Percentiles rank a stretch among this genome's conserved stretches.
These are phyloP conservation scores for Clohesyomyces aquaticus DNA, from an alignment of 495 filamentous ascomycete genomes.

Conservation along the genomic window DNA sequence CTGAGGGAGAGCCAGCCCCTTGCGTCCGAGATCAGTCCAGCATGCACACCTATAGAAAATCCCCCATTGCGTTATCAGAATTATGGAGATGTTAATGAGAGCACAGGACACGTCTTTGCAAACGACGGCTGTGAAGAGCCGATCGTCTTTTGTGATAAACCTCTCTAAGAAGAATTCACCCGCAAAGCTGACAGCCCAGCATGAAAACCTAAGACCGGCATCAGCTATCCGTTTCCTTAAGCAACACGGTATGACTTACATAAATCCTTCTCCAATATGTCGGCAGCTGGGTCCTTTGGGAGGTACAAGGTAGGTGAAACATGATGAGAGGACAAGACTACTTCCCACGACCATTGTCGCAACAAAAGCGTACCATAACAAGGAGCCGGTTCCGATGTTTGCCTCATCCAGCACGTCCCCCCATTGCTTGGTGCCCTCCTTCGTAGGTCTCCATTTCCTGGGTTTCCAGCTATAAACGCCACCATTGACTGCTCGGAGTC, in stretches of 20 bases:
- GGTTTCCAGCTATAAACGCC: slow-evolving; percentile 14
- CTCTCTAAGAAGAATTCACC: slow-evolving; percentile 15
- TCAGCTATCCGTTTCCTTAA: neutral
- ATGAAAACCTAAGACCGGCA: slow-evolving; percentile 8
- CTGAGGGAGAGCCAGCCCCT: slow-evolving; percentile 12
- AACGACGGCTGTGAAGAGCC: slow-evolving; percentile 21
- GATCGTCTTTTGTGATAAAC: neutral
- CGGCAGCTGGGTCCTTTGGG: slow-evolving; percentile 6
- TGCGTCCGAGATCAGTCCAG: slow-evolving; percentile 11
- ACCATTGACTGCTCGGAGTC: slow-evolving; percentile 12
- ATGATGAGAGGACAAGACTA: slow-evolving; percentile 14
- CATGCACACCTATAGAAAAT: slow-evolving; percentile 25
- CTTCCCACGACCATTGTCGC: neutral
- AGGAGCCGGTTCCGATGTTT: neutral
- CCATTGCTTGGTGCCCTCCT: too few species aligned
- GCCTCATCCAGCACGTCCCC: too few species aligned
- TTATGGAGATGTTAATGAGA: slow-evolving; percentile 3
- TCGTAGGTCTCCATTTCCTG: slow-evolving; percentile 22
- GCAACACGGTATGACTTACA: slow-evolving; percentile 6
- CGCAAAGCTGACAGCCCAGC: slow-evolving; percentile 20
- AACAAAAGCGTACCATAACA: slow-evolving; percentile 8
- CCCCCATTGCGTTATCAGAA: slow-evolving; percentile 20
- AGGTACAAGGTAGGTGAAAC: slow-evolving; percentile 16
- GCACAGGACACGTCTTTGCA: slow-evolving; percentile 21
- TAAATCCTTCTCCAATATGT: slow-evolving; percentile 14